Evolutionary conservation across 2,329 filamentous ascomycete species (phyloP).

Genomic region (Diaporthe ilicicola): DNA sequence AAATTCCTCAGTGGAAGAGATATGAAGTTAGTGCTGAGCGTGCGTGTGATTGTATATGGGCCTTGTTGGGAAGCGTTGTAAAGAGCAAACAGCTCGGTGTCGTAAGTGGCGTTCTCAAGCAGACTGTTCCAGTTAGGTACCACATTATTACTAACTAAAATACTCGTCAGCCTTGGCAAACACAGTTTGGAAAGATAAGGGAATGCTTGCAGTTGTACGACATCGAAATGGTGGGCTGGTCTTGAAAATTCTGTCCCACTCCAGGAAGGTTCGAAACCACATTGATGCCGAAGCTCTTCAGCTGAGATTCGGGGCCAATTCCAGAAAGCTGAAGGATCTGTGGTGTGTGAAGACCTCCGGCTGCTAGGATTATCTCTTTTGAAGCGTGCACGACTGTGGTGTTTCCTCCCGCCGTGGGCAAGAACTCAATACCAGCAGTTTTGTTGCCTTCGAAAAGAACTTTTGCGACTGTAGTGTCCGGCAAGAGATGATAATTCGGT

Average conservation of each 20-base stretch:
- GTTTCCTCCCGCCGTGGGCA: not conserved
- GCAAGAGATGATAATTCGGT: not conserved
- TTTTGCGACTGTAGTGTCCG: not conserved
- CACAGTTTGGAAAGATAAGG: no score
- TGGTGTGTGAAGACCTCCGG: not conserved
- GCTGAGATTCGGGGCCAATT: not conserved
- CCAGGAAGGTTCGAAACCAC: not conserved
- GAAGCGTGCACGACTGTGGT: not conserved
- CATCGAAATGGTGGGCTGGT: not conserved
- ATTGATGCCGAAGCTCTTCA: not conserved
- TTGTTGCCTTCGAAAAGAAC: not conserved
- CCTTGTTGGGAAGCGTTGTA: not conserved
- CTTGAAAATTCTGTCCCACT: not conserved
- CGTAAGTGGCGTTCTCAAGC: not conserved
- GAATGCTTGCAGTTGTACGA: not conserved
- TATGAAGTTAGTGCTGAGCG: constrained; percentile 1
- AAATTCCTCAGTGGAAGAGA: not conserved
- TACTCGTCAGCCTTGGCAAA: not conserved
- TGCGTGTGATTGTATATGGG: constrained; percentile 1
- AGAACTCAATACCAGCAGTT: not conserved
- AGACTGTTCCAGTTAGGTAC: not conserved
- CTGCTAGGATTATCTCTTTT: not conserved
- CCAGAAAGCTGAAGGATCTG: constrained; percentile 8
- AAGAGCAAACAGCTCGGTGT: not conserved
- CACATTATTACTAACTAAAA: not conserved